Conservation (phyloP, 352 stramenopile genomes). For the Phytophthora kernoviae region DNA sequence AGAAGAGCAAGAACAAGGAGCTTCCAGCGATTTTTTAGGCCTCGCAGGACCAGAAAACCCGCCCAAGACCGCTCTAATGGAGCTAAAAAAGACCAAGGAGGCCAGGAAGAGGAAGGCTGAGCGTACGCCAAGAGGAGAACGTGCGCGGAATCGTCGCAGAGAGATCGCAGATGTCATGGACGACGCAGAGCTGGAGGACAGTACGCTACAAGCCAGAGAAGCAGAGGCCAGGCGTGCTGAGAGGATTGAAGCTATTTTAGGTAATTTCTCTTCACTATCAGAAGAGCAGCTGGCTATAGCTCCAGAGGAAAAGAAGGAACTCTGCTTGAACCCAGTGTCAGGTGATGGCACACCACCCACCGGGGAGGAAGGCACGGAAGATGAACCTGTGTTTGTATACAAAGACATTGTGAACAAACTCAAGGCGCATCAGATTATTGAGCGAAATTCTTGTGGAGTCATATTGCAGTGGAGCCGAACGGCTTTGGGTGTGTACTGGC, state of each 20-base stretch:
- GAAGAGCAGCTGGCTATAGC: slow-evolving; percentile 41
- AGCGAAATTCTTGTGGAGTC: slow-evolving; percentile 83
- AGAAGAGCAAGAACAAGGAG: slow-evolving; percentile 13
- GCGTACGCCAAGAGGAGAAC: slow-evolving; percentile 26
- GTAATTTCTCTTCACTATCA: slow-evolving; percentile 36
- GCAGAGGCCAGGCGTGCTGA: slow-evolving; percentile 61
- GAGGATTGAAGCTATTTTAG: slow-evolving; percentile 39
- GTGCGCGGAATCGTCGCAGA: slow-evolving; percentile 52
- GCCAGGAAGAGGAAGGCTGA: slow-evolving; percentile 33
- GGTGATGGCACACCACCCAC: slow-evolving; percentile 44
- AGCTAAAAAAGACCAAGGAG: slow-evolving; percentile 15
- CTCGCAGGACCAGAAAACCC: background rate
- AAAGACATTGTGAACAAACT: slow-evolving; percentile 64
- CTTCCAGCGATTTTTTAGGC: slow-evolving; percentile 15
- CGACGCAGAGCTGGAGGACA: slow-evolving; percentile 73
- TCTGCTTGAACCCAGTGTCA: slow-evolving; percentile 65
- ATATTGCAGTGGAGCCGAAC: slow-evolving; percentile 71
- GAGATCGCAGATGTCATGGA: slow-evolving; percentile 69
- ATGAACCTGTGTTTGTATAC: slow-evolving; percentile 73
- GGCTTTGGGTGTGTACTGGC: slow-evolving; percentile 89
- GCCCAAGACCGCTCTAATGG: slow-evolving; percentile 3
- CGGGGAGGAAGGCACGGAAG: slow-evolving; percentile 47
- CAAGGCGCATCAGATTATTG: slow-evolving; percentile 82
- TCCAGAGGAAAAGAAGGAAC: slow-evolving; percentile 24
- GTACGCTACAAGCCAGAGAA: slow-evolving; percentile 61